Conservation (phyloP, 2,329 filamentous ascomycete species). For the Dactylellina parvicollis region DNA sequence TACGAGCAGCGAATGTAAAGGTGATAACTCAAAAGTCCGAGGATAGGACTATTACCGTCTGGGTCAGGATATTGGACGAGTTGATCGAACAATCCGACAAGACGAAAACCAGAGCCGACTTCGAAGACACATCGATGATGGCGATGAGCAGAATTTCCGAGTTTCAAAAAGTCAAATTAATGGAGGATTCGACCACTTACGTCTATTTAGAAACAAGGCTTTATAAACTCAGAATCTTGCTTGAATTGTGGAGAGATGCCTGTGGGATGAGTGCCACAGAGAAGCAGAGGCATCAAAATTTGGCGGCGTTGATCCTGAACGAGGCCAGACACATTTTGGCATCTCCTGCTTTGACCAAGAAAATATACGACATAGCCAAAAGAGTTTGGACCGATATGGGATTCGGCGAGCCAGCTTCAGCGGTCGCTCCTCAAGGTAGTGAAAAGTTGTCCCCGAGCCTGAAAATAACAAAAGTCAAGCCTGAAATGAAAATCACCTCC, state of each 20-base stretch:
- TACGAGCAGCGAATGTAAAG: constrained; percentile 49
- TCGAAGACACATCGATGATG: constrained; percentile 21
- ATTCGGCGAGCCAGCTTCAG: constrained; percentile 38
- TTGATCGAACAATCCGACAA: constrained; percentile 9
- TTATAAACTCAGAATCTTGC: constrained; percentile 26
- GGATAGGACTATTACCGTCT: constrained; percentile 11
- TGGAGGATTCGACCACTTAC: constrained; percentile 16
- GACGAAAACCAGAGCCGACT: constrained; percentile 7
- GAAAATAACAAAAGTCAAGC: constrained; percentile 39
- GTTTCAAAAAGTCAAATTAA: constrained; percentile 34
- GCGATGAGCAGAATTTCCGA: constrained; percentile 23
- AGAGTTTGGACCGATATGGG: constrained; percentile 56
- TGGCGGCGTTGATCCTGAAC: constrained; percentile 25
- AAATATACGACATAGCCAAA: constrained; percentile 37
- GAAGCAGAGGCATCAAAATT: constrained; percentile 31
- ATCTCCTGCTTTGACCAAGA: constrained; percentile 52
- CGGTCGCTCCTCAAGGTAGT: constrained; percentile 4
- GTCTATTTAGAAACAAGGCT: constrained; percentile 36
- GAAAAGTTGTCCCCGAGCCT: constrained; percentile 38
- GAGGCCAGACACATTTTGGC: constrained; percentile 29
- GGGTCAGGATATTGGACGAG: constrained; percentile 28
- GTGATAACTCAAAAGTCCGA: constrained; percentile 52
- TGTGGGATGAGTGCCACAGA: constrained; percentile 15
- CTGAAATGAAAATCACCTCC: constrained; percentile 59
- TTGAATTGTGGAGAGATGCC: constrained; percentile 35